Conservation (phyloP, 768 basidiomycete species). For the Hygrocybe punicea region DNA sequence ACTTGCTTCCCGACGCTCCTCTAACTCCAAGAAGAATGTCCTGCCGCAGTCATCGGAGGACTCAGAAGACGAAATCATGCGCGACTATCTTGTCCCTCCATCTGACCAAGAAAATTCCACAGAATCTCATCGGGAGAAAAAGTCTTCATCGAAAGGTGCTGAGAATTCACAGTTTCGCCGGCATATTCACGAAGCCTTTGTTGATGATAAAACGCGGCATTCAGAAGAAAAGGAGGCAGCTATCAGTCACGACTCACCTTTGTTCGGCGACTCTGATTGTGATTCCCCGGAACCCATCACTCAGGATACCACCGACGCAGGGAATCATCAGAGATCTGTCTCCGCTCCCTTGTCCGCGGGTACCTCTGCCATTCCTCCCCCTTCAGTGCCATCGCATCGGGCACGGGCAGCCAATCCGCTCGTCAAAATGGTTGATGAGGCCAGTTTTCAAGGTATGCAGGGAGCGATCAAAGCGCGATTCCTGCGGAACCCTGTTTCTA, state of each 20-base stretch:
- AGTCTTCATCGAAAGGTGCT: not conserved
- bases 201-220: conserved; percentile 70
- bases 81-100: not conserved
- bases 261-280: not conserved
- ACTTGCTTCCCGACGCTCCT: not conserved
- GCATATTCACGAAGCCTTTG: conserved; percentile 90
- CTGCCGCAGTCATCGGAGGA: conserved; percentile 24
- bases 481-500: conserved; percentile 24
- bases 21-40: not conserved
- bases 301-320: not conserved
- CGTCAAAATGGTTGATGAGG: conserved; percentile 51
- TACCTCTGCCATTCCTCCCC: not conserved
- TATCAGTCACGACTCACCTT: not conserved
- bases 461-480: conserved; percentile 51
- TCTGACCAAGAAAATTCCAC: not conserved
- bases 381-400: conserved; percentile 41
- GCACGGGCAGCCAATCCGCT: conserved; percentile 50
- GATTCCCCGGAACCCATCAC: not conserved
- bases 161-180: not conserved
- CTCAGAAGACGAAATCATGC: conserved; percentile 31
- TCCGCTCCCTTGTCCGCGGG: not conserved
- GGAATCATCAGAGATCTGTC: not conserved
- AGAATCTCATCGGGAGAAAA: not conserved
- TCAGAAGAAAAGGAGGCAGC: conserved; percentile 39
- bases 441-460: conserved; percentile 28